These are phyloP conservation scores for Helminthosporium solani DNA, from an alignment of 2,329 filamentous ascomycete genomes.

Conservation along the genomic window DNA sequence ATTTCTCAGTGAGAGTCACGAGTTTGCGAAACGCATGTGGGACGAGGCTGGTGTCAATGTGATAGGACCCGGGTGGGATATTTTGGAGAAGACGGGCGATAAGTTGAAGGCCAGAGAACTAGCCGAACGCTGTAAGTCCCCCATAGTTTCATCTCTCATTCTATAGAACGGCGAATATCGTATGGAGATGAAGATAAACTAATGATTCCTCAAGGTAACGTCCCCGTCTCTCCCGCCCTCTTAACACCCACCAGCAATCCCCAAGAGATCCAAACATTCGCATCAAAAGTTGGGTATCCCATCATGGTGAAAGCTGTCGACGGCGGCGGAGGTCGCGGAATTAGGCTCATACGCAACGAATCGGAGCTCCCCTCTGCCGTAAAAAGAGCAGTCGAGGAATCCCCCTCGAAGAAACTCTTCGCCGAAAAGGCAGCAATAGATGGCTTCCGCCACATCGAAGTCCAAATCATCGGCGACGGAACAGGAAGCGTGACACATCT, in stretches of 20 bases:
- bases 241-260: conserved; percentile 46
- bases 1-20: conserved; percentile 60
- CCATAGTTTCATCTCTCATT: neutral
- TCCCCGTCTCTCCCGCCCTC: conserved; percentile 55
- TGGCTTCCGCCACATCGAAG: conserved; percentile 62
- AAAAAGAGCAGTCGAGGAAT: conserved; percentile 57
- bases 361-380: conserved; percentile 50
- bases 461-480: conserved; percentile 62
- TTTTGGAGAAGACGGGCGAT: conserved; percentile 57
- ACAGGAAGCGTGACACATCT: conserved; percentile 54
- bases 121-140: conserved; percentile 48
- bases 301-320: conserved; percentile 67
- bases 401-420: conserved; percentile 59
- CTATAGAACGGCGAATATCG: too few species aligned
- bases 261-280: conserved; percentile 57
- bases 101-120: conserved; percentile 56
- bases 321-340: conserved; percentile 62
- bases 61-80: conserved; percentile 59
- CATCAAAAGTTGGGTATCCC: conserved; percentile 54
- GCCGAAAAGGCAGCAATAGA: conserved; percentile 63
- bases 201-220: conserved; percentile 41
- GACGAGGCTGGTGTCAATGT: conserved; percentile 51
- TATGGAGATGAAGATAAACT: too few species aligned
- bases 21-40: conserved; percentile 53
- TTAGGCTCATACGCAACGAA: conserved; percentile 50